These are phyloP conservation scores for Rhizoclosmatium globosum DNA, from an alignment of 192 early-diverging fungal genomes.

Conservation along the genomic window DNA sequence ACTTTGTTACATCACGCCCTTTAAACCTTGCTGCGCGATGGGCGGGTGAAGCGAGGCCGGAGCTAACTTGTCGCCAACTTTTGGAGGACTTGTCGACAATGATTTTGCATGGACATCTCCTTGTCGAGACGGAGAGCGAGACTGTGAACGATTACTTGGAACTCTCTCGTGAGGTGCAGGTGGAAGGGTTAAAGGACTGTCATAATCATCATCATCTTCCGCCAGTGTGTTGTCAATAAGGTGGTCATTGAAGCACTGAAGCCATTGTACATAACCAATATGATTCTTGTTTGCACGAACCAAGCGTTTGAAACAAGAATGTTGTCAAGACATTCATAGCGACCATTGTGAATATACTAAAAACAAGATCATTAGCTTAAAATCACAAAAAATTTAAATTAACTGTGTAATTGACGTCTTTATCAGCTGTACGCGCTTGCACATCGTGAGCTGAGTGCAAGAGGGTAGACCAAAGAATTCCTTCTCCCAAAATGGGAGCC, in stretches of 20 bases:
- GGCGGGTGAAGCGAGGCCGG: neutral
- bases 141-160: neutral
- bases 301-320: conserved; percentile 27
- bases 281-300: conserved; percentile 23
- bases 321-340: conserved; percentile 34
- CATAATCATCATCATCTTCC: conserved; percentile 31
- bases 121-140: neutral
- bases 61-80: neutral
- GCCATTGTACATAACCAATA: conserved; percentile 35
- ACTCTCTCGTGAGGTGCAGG: neutral
- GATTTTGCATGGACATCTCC: neutral
- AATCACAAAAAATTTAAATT: too few relatives aligned
- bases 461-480: conserved; percentile 20
- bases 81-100: neutral
- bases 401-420: conserved; percentile 16
- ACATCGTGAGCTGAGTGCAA: conserved; percentile 23
- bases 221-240: conserved; percentile 18
- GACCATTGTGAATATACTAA: conserved; percentile 30
- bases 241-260: conserved; percentile 38
- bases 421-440: conserved; percentile 12
- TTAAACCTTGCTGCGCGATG: conserved; percentile 1
- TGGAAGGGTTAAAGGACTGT: conserved; percentile 9
- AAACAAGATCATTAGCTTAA: too few relatives aligned
- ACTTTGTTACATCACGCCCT: conserved; percentile 15
- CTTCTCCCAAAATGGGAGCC: conserved; percentile 23